These are phyloP conservation scores for Syzygium grande DNA, from an alignment of 345 rosid species.

Conservation along the genomic window DNA sequence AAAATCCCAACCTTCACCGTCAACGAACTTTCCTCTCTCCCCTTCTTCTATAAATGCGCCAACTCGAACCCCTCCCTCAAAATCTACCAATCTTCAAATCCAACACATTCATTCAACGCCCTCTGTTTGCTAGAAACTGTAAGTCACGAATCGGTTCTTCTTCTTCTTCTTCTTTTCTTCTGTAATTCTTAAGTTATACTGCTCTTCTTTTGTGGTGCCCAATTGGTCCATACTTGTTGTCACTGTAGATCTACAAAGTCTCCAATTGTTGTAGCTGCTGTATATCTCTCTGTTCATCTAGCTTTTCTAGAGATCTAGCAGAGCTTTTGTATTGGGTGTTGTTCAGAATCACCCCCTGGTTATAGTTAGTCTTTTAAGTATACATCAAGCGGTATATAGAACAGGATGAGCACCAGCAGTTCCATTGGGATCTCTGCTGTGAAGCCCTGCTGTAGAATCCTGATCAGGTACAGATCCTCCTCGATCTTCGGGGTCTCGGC, in stretches of 20 bases:
- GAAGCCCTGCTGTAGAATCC: constrained; percentile 77
- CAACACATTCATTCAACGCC: background rate
- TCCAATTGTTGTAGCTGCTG: background rate
- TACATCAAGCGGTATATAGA: background rate
- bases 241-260: background rate
- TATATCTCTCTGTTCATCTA: constrained; percentile 17
- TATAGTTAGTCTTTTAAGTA: background rate
- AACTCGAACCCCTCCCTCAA: background rate
- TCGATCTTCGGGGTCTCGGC: constrained; percentile 47
- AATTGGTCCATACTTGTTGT: background rate
- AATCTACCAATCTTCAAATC: constrained; percentile 5
- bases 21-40: constrained; percentile 24
- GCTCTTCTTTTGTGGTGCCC: background rate
- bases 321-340: constrained; percentile 10
- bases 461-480: constrained; percentile 42
- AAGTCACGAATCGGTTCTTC: background rate
- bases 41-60: constrained; percentile 22
- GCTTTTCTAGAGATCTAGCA: constrained; percentile 18
- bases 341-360: background rate
- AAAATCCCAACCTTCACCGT: background rate
- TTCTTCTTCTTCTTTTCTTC: background rate
- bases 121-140: background rate
- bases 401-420: constrained; percentile 40
- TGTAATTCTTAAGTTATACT: constrained; percentile 21
- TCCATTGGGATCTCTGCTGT: constrained; percentile 57